phyloP scores from a whole-genome alignment of 805 yeast genomes.

The Nakazawaea anatomiae region DNA sequence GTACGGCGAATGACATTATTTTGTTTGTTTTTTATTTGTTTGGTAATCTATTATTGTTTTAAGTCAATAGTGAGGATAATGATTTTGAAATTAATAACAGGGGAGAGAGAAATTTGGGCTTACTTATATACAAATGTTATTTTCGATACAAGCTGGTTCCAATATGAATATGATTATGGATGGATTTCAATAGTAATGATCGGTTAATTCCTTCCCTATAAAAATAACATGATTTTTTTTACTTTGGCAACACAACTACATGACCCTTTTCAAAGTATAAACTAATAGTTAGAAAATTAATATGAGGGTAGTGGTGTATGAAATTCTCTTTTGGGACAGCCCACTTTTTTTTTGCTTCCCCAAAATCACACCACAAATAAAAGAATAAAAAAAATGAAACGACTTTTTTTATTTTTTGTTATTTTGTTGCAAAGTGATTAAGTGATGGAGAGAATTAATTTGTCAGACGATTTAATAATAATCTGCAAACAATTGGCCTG shows the following conservation, averaged over 20 bases:
- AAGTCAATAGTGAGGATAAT: neutral
- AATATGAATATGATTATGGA: too few relatives aligned
- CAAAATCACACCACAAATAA: conserved; percentile 6
- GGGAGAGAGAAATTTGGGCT: too few relatives aligned
- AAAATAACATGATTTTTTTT: neutral
- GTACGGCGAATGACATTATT: conserved; percentile 10
- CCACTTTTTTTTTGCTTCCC: neutral
- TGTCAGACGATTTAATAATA: neutral
- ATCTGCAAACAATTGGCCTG: too few relatives aligned
- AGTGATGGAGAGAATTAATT: neutral
- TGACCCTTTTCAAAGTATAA: neutral
- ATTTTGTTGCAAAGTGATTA: neutral
- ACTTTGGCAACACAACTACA: neutral
- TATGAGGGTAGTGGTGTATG: too few relatives aligned
- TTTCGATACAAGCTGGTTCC: too few relatives aligned
- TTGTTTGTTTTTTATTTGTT: neutral
- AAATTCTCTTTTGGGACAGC: too few relatives aligned
- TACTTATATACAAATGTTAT: too few relatives aligned
- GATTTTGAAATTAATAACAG: too few relatives aligned
- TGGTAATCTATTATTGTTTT: neutral
- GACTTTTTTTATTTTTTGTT: neutral
- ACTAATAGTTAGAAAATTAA: neutral
- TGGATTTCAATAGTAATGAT: too few relatives aligned
- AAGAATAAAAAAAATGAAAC: neutral
- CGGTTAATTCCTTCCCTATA: neutral